phyloP scores from a whole-genome alignment of 352 stramenopile species.

The Pythium vanterpoolii region DNA sequence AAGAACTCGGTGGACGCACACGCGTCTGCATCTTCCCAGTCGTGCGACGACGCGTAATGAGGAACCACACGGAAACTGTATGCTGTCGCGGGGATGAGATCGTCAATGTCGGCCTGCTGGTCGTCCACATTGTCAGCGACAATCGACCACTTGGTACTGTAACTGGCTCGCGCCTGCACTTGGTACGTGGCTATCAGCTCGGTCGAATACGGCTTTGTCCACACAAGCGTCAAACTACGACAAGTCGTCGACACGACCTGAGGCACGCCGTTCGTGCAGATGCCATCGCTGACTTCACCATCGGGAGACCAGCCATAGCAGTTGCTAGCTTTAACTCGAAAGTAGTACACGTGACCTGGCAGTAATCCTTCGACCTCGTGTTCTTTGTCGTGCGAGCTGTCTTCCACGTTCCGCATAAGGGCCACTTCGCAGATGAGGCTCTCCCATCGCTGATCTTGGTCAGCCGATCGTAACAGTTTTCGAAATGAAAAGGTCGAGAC shows the following conservation, averaged over 20 bases:
- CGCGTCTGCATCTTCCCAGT: slow-evolving; percentile 34
- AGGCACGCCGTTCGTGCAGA: slow-evolving; percentile 51
- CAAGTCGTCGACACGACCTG: slow-evolving; percentile 31
- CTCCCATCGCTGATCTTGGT: slow-evolving; percentile 35
- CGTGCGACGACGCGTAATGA: slow-evolving; percentile 28
- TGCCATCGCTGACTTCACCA: slow-evolving; percentile 42
- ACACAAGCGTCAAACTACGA: slow-evolving; percentile 39
- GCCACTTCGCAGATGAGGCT: slow-evolving; percentile 27
- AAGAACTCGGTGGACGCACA: slow-evolving; percentile 29
- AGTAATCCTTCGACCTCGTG: slow-evolving; percentile 30
- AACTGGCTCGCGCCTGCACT: slow-evolving; percentile 34
- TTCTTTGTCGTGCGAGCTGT: slow-evolving; percentile 24
- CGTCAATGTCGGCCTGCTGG: slow-evolving; percentile 26
- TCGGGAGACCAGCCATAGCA: slow-evolving; percentile 46
- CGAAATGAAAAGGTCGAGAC: slow-evolving; percentile 34
- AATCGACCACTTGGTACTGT: slow-evolving; percentile 34
- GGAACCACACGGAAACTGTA: slow-evolving; percentile 53
- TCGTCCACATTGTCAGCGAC: slow-evolving; percentile 19
- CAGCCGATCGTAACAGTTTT: slow-evolving; percentile 29
- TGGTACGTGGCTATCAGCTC: slow-evolving; percentile 50
- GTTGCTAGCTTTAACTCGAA: slow-evolving; percentile 44
- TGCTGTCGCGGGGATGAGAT: slow-evolving; percentile 36
- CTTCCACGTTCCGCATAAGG: slow-evolving; percentile 26
- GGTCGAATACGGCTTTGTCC: slow-evolving; percentile 48
- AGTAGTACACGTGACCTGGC: slow-evolving; percentile 49